Conservation (phyloP, 306 rosid genomes). For the Malus orientalis region DNA sequence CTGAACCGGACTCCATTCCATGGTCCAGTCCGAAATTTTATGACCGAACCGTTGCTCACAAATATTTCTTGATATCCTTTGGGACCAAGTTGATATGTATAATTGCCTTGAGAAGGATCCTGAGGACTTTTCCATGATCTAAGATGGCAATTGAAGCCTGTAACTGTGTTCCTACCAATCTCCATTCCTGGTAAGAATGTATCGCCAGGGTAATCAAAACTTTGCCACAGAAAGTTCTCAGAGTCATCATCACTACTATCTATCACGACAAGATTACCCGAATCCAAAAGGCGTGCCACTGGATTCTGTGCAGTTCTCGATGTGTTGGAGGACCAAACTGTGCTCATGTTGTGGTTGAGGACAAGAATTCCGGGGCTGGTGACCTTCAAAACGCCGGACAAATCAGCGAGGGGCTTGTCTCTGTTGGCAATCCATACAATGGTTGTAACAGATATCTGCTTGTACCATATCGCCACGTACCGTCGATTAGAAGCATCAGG, state of each 20-base stretch:
- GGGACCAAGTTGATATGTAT: neutral
- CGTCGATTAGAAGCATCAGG: neutral
- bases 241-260: neutral
- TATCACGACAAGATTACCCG: constrained; percentile 33
- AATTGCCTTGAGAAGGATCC: constrained; percentile 51
- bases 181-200: constrained; percentile 5
- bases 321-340: constrained; percentile 39
- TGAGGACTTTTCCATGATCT: constrained; percentile 36
- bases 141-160: constrained; percentile 14
- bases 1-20: neutral
- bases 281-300: constrained; percentile 12
- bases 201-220: constrained; percentile 26
- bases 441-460: neutral
- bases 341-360: constrained; percentile 2
- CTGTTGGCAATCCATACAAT: constrained; percentile 19
- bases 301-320: constrained; percentile 7
- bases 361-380: constrained; percentile 13
- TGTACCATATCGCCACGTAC: constrained; percentile 20
- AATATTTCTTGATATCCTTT: neutral
- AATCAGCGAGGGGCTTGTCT: constrained; percentile 7
- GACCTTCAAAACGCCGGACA: constrained; percentile 7
- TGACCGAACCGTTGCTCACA: neutral
- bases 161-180: constrained; percentile 31
- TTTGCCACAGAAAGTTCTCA: constrained; percentile 30
- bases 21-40: neutral